Evolutionary conservation across 1,139 yeast genomes (phyloP).

Genomic region (Blastobotrys ciferrii): DNA sequence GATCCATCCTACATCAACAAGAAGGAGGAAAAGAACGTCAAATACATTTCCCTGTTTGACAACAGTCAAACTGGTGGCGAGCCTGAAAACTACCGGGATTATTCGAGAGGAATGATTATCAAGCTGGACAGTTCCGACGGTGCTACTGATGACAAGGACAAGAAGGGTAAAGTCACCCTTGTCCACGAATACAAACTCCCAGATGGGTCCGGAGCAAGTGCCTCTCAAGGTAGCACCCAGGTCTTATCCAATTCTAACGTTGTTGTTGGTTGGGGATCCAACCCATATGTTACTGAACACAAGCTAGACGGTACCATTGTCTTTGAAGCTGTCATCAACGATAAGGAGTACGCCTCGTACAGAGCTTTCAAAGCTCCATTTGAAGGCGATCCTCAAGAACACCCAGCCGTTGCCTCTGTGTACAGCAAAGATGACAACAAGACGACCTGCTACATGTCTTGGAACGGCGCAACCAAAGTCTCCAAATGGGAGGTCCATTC

Average conservation of each 20-base stretch:
- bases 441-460: constrained; percentile 11
- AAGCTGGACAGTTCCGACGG: constrained; percentile 3
- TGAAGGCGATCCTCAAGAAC: constrained; percentile 5
- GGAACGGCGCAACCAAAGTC: constrained; percentile 14
- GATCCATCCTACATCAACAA: constrained; percentile 12
- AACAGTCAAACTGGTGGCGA: constrained; percentile 9
- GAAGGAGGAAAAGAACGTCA: constrained; percentile 6
- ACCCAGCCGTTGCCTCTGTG: constrained; percentile 9
- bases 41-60: constrained; percentile 11
- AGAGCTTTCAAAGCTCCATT: constrained; percentile 12
- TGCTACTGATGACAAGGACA: constrained; percentile 1
- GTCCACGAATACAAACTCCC: constrained; percentile 9
- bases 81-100: constrained; percentile 8
- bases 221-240: constrained; percentile 43
- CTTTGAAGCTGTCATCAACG: constrained; percentile 35
- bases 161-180: constrained; percentile 10
- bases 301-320: constrained; percentile 34
- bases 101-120: constrained; percentile 13
- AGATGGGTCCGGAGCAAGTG: not conserved
- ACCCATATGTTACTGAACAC: constrained; percentile 42
- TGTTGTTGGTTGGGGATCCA: constrained; percentile 44
- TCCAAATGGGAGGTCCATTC: not conserved
- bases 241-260: constrained; percentile 41
- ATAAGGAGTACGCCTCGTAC: constrained; percentile 4
- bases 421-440: not conserved